Evolutionary conservation across 345 rosid genomes (phyloP).

Genomic region (Luvunga scandens): DNA sequence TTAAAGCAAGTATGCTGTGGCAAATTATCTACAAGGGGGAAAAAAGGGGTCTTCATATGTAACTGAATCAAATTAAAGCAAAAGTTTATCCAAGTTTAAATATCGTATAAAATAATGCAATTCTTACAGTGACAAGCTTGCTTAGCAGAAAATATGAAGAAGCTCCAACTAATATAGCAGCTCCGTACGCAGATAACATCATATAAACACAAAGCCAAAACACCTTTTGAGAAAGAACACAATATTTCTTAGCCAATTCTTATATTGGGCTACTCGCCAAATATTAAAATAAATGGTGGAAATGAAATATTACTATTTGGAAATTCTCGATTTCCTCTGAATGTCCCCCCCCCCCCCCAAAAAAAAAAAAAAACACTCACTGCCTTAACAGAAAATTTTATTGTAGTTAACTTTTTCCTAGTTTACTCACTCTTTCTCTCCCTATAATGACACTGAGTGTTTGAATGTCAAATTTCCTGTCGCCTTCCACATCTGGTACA

Average conservation of each 20-base stretch:
- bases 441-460: conserved; percentile 27
- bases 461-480: conserved; percentile 26
- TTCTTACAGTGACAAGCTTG: conserved; percentile 26
- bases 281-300: not conserved
- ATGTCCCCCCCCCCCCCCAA: no score
- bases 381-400: no score
- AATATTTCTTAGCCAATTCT: not conserved
- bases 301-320: no score
- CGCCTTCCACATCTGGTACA: conserved; percentile 39
- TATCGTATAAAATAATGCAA: not conserved
- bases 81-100: not conserved
- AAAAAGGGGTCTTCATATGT: not conserved
- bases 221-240: conserved; percentile 8
- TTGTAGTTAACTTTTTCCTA: not conserved
- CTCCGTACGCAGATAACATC: conserved; percentile 31
- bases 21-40: conserved; percentile 14
- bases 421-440: conserved; percentile 22
- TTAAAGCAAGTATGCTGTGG: conserved; percentile 21
- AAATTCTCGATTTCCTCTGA: no score
- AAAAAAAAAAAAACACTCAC: no score
- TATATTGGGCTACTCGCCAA: not conserved
- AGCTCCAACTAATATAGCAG: conserved; percentile 25
- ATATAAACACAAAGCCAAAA: conserved; percentile 30
- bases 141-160: conserved; percentile 16
- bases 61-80: not conserved